Evolutionary conservation across 352 stramenopile species (phyloP).

Genomic region (Pythium insidiosum): DNA sequence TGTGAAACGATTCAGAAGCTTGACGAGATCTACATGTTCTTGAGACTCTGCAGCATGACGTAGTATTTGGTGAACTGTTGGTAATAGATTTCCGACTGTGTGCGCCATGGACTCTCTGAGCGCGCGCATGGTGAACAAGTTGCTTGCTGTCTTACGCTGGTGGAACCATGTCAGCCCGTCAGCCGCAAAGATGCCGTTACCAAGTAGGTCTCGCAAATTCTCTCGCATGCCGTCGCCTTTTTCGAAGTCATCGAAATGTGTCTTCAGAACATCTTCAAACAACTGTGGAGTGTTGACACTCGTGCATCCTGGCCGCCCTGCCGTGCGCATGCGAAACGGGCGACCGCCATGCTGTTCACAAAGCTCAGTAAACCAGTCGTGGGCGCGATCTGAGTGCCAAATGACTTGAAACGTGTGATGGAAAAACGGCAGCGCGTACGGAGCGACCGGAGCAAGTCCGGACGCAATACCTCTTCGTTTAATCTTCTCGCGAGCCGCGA

Average conservation of each 20-base stretch:
- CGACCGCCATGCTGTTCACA: conserved; percentile 3
- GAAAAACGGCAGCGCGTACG: conserved; percentile 5
- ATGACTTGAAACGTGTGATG: conserved; percentile 8
- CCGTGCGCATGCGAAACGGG: conserved; percentile 11
- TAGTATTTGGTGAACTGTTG: conserved; percentile 15
- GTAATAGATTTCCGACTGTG: conserved; percentile 16
- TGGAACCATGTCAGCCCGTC: conserved; percentile 8
- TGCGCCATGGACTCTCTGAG: conserved; percentile 31
- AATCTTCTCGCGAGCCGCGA: no score
- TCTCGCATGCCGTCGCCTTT: conserved; percentile 5
- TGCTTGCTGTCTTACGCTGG: conserved; percentile 41
- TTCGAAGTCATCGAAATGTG: conserved; percentile 10
- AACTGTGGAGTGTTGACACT: conserved; percentile 12
- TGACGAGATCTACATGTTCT: conserved; percentile 21
- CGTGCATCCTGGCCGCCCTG: conserved; percentile 1
- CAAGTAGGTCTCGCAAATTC: conserved; percentile 6
- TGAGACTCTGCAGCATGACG: background rate
- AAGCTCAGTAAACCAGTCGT: conserved; percentile 10
- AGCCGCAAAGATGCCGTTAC: conserved; percentile 14
- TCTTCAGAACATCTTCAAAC: conserved; percentile 24
- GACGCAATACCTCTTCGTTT: background rate
- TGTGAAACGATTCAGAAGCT: conserved; percentile 34
- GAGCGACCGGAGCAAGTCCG: no score
- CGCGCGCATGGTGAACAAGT: conserved; percentile 30
- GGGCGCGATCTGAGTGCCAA: background rate